Percentiles rank a stretch among this genome's conserved stretches.
phyloP scores from a whole-genome alignment of 257 asterid genomes.

The Capsicum chinense region DNA sequence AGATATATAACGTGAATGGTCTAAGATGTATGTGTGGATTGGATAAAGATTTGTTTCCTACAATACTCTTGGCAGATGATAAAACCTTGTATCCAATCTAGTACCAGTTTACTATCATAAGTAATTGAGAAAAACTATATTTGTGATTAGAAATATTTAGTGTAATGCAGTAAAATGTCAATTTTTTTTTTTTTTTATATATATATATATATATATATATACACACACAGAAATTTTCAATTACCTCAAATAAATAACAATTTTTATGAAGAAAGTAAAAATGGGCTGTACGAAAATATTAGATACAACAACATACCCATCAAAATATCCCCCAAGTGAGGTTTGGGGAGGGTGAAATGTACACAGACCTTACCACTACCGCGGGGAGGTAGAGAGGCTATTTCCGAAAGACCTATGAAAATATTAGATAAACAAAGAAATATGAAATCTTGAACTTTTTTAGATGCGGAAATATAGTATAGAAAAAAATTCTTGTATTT shows the following conservation, averaged over 20 bases:
- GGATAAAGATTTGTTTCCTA: slow-evolving; percentile 25
- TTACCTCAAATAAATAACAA: not conserved
- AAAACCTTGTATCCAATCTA: slow-evolving; percentile 19
- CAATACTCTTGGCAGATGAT: not conserved
- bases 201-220: no score
- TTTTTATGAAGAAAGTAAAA: not conserved
- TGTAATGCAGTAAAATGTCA: not conserved
- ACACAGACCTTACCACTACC: no score
- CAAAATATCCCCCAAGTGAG: no score
- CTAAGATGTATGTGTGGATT: not conserved
- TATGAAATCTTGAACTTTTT: not conserved
- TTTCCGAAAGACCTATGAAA: not conserved
- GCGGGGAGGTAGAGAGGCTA: no score
- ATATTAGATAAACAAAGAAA: slow-evolving; percentile 7
- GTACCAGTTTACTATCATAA: not conserved
- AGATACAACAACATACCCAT: not conserved
- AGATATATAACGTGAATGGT: slow-evolving; percentile 9
- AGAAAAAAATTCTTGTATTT: not conserved
- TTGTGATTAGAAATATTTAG: not conserved
- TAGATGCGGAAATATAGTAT: not conserved
- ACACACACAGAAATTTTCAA: not conserved
- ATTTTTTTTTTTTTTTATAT: not conserved
- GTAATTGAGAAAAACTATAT: not conserved
- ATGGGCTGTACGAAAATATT: not conserved
- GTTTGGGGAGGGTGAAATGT: no score